Conservation (phyloP, 352 stramenopile species). For the Globisporangium recalcitrans region DNA sequence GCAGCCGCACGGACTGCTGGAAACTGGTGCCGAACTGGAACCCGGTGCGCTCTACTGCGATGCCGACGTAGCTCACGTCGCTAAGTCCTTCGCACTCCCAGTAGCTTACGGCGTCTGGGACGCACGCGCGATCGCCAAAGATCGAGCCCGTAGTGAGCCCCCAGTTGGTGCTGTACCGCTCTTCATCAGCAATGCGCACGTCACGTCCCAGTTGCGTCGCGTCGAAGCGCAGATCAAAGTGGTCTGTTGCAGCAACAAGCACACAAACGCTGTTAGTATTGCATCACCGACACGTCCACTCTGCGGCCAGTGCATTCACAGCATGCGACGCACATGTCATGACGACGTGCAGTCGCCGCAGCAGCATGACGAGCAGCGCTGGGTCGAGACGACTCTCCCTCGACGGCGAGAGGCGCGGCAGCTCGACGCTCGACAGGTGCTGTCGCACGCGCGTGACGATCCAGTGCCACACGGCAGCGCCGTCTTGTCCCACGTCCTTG, state of each 20-base stretch:
- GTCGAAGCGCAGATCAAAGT: conserved; percentile 50
- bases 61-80: conserved; percentile 53
- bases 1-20: conserved; percentile 32
- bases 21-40: conserved; percentile 30
- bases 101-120: conserved; percentile 42
- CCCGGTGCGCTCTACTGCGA: conserved; percentile 22
- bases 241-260: conserved; percentile 19
- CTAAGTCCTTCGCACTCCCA: conserved; percentile 64
- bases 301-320: not conserved
- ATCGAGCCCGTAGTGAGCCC: conserved; percentile 38
- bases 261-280: not conserved
- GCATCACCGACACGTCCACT: not conserved
- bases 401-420: conserved; percentile 23
- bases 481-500: conserved; percentile 22
- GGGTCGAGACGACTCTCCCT: conserved; percentile 24
- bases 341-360: conserved; percentile 45
- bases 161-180: conserved; percentile 39
- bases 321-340: conserved; percentile 36
- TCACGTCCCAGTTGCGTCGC: conserved; percentile 29
- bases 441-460: conserved; percentile 26
- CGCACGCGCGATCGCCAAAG: conserved; percentile 43
- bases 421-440: conserved; percentile 20
- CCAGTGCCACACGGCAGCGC: conserved; percentile 38
- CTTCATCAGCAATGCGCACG: conserved; percentile 38
- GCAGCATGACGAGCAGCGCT: conserved; percentile 32